Base-by-base conservation (phyloP, 306 rosid genomes). In the Prunus padus region DNA sequence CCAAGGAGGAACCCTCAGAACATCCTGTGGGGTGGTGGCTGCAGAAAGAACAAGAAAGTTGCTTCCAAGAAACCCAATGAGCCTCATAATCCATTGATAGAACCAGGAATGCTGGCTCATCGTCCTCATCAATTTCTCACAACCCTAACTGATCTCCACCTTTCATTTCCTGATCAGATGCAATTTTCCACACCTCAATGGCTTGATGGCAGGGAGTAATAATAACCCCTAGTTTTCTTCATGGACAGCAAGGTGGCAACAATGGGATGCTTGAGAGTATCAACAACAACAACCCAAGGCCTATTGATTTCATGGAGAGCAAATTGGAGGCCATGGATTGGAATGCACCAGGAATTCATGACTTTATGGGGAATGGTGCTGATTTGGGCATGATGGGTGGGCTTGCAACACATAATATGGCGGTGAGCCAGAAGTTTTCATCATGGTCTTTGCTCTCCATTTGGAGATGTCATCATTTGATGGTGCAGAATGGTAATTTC, bases 21-120 rank as follows among this genome's bases (percentile, higher is more conserved):
- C 92, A 92, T 96, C 51, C 99, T 0, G 98, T 96, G 0, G n/a
- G 98, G 99, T 6, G 99, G 99, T 47, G 96, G 99, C 0, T 96
- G 98, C 49, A 72, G 98, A 60, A 96, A 96, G 91, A 96, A 90
- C 91, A 92, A 90, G 79, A 96, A 90, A 74, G 89, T 87, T 31
- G 52, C 96, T 22, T 9, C 89, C 79, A 92, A 92, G 65, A 92
- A 92, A 86, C 46, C 90, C 50, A 90, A 86, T 60, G 93, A 84
- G 72, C 79, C 51, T 62, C 44, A 40, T 11, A 31, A 8, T 51
- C 51, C 51, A 28, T 63, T 73, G 25, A 73, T 73, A n/a, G 68
- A 59, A 59, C 67, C 57, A 75, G n/a, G 77, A 87, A 79, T 68
- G 2, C 49, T 22, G 85, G 65, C 12, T 76, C 88, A 3, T 73